These are phyloP conservation scores for Pleurotus pulmonarius DNA, from an alignment of 768 basidiomycete species.

Conservation along the genomic window DNA sequence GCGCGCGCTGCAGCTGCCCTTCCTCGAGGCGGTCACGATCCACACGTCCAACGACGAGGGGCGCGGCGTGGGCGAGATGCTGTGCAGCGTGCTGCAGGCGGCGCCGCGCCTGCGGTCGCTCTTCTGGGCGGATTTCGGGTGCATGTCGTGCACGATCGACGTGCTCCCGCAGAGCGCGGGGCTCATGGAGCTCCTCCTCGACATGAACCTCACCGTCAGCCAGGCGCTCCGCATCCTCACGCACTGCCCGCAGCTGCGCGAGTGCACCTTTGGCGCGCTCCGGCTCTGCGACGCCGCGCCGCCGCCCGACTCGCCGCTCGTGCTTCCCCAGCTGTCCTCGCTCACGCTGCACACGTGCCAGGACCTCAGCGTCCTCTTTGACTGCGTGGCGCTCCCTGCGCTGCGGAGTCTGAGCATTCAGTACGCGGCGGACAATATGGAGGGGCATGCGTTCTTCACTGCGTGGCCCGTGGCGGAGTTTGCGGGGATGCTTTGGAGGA, in stretches of 20 bases:
- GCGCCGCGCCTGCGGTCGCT: conserved; percentile 5
- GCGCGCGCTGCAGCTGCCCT: not conserved
- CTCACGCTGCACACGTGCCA: conserved; percentile 5
- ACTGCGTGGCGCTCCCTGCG: conserved; percentile 3
- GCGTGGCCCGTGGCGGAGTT: conserved; percentile 2
- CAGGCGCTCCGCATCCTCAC: conserved; percentile 4
- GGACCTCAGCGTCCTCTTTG: conserved; percentile 2
- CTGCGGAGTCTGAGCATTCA: not conserved
- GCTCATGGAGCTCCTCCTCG: conserved; percentile 3
- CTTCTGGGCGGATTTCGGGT: conserved; percentile 5
- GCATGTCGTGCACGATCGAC: conserved; percentile 4
- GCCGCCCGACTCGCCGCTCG: conserved; percentile 1
- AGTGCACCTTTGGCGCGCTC: conserved; percentile 5
- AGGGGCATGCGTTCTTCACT: not conserved
- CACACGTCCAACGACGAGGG: not conserved
- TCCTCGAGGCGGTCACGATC: conserved; percentile 1
- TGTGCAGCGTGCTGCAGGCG: conserved; percentile 3
- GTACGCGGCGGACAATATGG: conserved; percentile 1
- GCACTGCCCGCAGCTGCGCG: conserved; percentile 4
- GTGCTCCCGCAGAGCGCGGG: conserved; percentile 2
- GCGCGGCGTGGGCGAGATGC: conserved; percentile 1
- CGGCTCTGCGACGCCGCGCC: not conserved
- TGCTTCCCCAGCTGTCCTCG: not conserved
- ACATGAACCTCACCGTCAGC: conserved; percentile 6
- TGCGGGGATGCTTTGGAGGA: conserved; percentile 2